These are phyloP conservation scores for Furcasterigmium sp. DNA, from an alignment of 2,329 filamentous ascomycete species.

Conservation along the genomic window DNA sequence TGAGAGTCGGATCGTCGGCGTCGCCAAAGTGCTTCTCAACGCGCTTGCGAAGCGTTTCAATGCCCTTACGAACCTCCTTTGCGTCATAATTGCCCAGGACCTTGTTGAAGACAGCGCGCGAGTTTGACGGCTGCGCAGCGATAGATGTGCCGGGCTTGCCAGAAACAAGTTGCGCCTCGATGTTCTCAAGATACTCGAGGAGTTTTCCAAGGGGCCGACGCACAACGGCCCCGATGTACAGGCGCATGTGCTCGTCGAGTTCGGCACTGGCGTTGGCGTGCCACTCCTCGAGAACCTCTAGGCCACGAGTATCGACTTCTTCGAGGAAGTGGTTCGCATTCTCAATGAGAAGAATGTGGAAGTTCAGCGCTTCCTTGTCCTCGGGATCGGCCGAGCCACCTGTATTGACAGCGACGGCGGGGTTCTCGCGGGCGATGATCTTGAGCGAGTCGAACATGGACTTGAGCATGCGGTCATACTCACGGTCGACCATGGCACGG, in stretches of 20 bases:
- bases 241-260: constrained; percentile 77
- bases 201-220: constrained; percentile 84
- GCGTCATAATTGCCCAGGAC: constrained; percentile 73
- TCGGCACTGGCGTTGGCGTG: constrained; percentile 71
- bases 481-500: constrained; percentile 74
- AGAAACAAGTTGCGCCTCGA: constrained; percentile 64
- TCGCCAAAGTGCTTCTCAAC: constrained; percentile 98
- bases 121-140: constrained; percentile 76
- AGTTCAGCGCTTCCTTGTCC: constrained; percentile 95
- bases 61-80: constrained; percentile 84
- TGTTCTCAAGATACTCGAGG: constrained; percentile 85
- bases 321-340: constrained; percentile 99
- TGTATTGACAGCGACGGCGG: constrained; percentile 35
- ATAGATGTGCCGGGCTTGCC: constrained; percentile 60
- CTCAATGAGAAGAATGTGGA: constrained; percentile 94
- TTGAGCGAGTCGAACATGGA: constrained; percentile 97
- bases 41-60: constrained; percentile 81
- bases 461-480: constrained; percentile 84
- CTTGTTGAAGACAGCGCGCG: constrained; percentile 79
- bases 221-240: constrained; percentile 86
- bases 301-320: constrained; percentile 71
- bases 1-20: constrained; percentile 67
- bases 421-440: constrained; percentile 78
- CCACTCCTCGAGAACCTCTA: constrained; percentile 79
- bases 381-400: constrained; percentile 55